Percentiles rank a stretch among this genome's conserved stretches.
phyloP scores from a whole-genome alignment of 2,329 filamentous ascomycete genomes.

The Colletotrichum lupini region DNA sequence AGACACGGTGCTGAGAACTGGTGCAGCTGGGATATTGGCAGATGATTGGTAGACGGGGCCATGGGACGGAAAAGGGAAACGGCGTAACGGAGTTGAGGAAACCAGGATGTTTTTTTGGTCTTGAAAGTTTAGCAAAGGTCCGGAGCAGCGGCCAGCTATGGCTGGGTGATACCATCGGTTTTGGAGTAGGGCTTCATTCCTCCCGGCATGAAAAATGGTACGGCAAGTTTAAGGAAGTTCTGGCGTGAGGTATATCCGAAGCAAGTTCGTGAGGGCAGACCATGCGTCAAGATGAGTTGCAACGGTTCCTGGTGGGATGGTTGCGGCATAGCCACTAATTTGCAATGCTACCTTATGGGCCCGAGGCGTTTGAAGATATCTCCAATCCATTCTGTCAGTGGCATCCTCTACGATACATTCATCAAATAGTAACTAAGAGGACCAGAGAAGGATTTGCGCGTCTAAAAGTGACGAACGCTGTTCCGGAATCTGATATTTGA shows the following conservation, averaged over 20 bases:
- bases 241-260: not conserved
- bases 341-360: not conserved
- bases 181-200: not conserved
- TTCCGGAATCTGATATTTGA: not conserved
- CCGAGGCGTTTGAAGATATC: not conserved
- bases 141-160: not conserved
- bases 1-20: constrained; percentile 34
- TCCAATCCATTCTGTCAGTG: not conserved
- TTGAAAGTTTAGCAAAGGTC: not conserved
- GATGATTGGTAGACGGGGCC: constrained; percentile 21
- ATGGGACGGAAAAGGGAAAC: not conserved
- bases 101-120: not conserved
- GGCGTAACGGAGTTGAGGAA: not conserved
- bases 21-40: constrained; percentile 31
- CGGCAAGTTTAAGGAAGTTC: not conserved
- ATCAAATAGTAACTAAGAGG: not conserved
- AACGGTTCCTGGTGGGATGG: not conserved
- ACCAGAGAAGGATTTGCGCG: no score
- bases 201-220: not conserved
- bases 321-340: not conserved
- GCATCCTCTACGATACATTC: not conserved
- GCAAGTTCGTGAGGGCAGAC: not conserved
- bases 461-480: not conserved
- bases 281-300: not conserved
- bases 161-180: constrained; percentile 23